A percentile compares a stretch with the other conserved stretches of the same genome.
phyloP scores from a whole-genome alignment of 1,139 yeast genomes.

The Debaryomycetaceae sp. region DNA sequence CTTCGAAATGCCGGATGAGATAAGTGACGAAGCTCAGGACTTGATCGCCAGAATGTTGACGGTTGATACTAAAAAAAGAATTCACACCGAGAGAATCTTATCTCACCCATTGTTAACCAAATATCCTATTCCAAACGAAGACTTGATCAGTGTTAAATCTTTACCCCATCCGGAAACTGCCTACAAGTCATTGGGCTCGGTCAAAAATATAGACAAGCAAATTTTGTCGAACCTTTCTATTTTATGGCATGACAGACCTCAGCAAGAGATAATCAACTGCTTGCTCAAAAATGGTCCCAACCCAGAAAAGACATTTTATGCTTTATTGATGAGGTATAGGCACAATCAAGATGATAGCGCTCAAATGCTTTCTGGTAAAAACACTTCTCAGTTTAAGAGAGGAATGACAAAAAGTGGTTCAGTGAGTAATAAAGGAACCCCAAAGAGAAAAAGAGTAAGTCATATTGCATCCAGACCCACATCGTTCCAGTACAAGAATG shows the following conservation, averaged over 20 bases:
- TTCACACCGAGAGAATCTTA: slow-evolving; percentile 71
- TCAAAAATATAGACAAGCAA: slow-evolving; percentile 55
- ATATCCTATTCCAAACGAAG: slow-evolving; percentile 53
- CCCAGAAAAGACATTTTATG: slow-evolving; percentile 75
- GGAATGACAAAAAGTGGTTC: slow-evolving; percentile 17
- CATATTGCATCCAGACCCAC: slow-evolving; percentile 56
- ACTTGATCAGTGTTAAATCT: slow-evolving; percentile 47
- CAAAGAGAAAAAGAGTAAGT: slow-evolving; percentile 44
- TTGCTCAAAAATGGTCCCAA: slow-evolving; percentile 56
- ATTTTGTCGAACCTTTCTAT: slow-evolving; percentile 67
- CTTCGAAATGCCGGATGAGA: slow-evolving; percentile 67
- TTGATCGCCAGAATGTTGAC: slow-evolving; percentile 68
- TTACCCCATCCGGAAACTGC: slow-evolving; percentile 66
- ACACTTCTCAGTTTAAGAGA: slow-evolving; percentile 12
- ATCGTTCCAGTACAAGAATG: slow-evolving; percentile 44
- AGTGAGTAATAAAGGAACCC: slow-evolving; percentile 24
- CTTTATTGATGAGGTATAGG: slow-evolving; percentile 55
- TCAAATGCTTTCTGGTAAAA: slow-evolving; percentile 13
- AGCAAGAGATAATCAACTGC: slow-evolving; percentile 51
- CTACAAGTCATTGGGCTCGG: slow-evolving; percentile 43
- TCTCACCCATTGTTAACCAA: slow-evolving; percentile 71
- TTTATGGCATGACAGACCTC: slow-evolving; percentile 69
- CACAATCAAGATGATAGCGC: slow-evolving; percentile 39
- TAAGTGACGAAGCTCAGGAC: slow-evolving; percentile 67
- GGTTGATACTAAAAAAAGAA: slow-evolving; percentile 74